Evolutionary conservation across 441 rosid genomes (phyloP).

Genomic region (Croton setiger): DNA sequence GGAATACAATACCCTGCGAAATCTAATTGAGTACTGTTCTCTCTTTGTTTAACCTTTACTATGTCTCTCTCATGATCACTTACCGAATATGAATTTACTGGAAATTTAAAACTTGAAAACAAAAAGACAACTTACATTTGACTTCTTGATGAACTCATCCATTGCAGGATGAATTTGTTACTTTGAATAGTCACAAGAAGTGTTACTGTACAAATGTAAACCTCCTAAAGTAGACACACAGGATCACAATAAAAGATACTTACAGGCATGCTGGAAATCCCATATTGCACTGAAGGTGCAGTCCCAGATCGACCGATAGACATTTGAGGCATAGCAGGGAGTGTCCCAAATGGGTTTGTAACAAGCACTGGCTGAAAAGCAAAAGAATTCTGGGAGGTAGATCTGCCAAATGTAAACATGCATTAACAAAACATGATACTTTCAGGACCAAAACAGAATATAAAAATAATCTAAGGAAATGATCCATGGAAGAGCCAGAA

Average conservation of each 20-base stretch:
- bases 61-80: neutral
- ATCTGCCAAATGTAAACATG: conserved; percentile 37
- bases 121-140: too few species aligned
- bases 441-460: neutral
- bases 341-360: conserved; percentile 86
- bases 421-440: conserved; percentile 9
- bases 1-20: neutral
- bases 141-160: too few species aligned
- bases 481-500: neutral
- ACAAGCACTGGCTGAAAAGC: conserved; percentile 52
- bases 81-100: neutral
- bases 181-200: too few species aligned
- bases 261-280: conserved; percentile 96
- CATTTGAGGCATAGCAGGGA: conserved; percentile 90
- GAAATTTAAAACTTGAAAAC: neutral
- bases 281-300: conserved; percentile 80
- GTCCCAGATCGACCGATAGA: conserved; percentile 79
- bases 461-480: neutral
- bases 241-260: conserved; percentile 25
- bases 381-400: conserved; percentile 41
- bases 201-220: neutral
- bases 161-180: too few species aligned
- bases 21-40: neutral
- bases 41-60: neutral
- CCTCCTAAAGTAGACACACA: neutral